Evolutionary conservation across 768 basidiomycete species (phyloP), one percentile per base, ranked within the genome.

Genomic region (Crepidotus variabilis): DNA sequence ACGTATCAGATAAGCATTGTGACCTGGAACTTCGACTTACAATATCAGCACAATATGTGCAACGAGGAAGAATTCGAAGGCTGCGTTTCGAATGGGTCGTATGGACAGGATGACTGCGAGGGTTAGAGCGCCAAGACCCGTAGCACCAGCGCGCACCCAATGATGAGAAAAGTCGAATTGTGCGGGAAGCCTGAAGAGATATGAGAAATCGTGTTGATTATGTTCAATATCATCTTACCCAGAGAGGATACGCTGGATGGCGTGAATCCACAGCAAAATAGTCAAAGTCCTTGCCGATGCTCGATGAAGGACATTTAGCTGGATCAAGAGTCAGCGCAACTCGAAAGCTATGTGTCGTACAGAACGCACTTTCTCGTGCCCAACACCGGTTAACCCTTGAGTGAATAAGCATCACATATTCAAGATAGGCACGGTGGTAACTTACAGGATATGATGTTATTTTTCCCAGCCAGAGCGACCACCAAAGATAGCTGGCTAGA

Each of bases 391-490:
- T 49, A 83, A 50, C 63, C 72, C 80, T 82, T 51, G 16, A 28
- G 28, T 46, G 47, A 36, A 47, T 55, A 20, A 45, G 47, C 16
- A 24, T 24, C 23, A 36, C 10, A 35, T 21, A 50, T 34, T 23
- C 22, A 34, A 39, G n/a, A 4, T 18, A 21, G 32, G 13, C 22
- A 47, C 5, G 13, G 21, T 43, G 10, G 20, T 14, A 22, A 57
- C 68, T 63, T 60, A 80, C 81, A 75, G 9, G 81, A 82, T 47
- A 84, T 75, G 46, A 82, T 58, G 60, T 82, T 83, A 63, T 84
- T 84, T 69, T 84, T 84, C 14, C 78, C 79, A 1, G 80, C 81
- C 8, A 84, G 67, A 5, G 78, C 79, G 10, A 83, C 77, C 47
- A 84, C 74, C 52, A 83, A 69, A 6, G 81, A 78, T 0, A 82